Base-by-base conservation (phyloP, 2,329 filamentous ascomycete species). In the Fusarium neocosmosporiellum region DNA sequence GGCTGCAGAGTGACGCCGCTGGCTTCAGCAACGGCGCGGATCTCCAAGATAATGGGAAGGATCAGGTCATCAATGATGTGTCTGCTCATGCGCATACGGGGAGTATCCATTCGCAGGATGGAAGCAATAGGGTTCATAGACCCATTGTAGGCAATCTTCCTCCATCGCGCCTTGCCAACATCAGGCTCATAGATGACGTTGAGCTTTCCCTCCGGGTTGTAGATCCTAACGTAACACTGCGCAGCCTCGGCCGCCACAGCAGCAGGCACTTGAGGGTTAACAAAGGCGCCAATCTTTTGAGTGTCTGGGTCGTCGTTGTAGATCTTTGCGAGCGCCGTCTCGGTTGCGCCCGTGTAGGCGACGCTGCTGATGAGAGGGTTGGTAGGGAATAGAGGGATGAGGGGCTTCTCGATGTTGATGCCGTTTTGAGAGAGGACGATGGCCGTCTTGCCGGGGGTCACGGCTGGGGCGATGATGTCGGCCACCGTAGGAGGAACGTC, bases 361-460 rank as follows among this genome's bases (percentile, higher is more conserved):
- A 91, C 83, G 5, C 88, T 87, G 4, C 85, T 88, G 2, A 91
- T 81, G 8, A 90, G 74, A 0, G 85, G 77, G 67, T 88, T 90
- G 4, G 76, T 66, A 0, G 89, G 88, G 73, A 90, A 90, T 1
- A 80, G 78, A 1, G 75, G 64, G 20, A 88, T 75, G 22, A 91
- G 75, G 0, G 88, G 88, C 46, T 83, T 85, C 70, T 91, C 88
- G 69, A 91, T 91, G 73, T 91, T 89, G n/a, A 91, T 79, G 0
- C 90, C 90, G 74, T 92, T 92, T 69, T 92, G 90, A 7, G 89
- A 80, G 8, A 92, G 83, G 0, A 91, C 82, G 50, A 92, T 86
- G 31, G 83, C 83, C 0, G 89, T 90, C 27, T 85, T 80, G 2
- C 82, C 83, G 1, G 84, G 82, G 0, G 86, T 87, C 1, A 91